phyloP scores from a whole-genome alignment of 805 yeast genomes.

The Kluyveromyces lactis region DNA sequence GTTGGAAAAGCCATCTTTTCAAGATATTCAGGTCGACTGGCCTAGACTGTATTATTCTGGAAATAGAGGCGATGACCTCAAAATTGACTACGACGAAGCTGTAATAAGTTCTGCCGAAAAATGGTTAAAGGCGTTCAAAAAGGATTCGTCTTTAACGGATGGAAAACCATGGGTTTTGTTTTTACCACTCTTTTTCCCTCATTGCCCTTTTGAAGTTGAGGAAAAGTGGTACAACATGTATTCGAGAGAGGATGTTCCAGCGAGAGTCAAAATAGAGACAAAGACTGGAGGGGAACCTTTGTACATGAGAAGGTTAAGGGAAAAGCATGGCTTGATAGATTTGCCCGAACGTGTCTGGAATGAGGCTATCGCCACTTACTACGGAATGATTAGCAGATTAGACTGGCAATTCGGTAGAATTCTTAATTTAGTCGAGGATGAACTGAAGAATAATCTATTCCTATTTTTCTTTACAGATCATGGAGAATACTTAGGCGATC shows the following conservation, averaged over 20 bases:
- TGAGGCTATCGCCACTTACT: slow-evolving; percentile 12
- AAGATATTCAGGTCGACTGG: slow-evolving; percentile 3
- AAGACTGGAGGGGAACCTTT: slow-evolving; percentile 10
- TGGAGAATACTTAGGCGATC: slow-evolving; percentile 15
- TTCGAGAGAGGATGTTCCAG: slow-evolving; percentile 8
- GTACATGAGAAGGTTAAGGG: slow-evolving; percentile 1
- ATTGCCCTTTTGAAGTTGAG: slow-evolving; percentile 14
- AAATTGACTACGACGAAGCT: slow-evolving; percentile 12
- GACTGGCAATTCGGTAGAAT: slow-evolving; percentile 13
- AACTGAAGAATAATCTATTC: slow-evolving; percentile 1
- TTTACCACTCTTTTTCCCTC: slow-evolving; percentile 14
- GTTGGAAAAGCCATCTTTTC: no score
- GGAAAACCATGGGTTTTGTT: slow-evolving; percentile 13
- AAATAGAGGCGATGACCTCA: background rate
- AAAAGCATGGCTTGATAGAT: slow-evolving; percentile 2
- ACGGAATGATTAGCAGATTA: slow-evolving; percentile 14
- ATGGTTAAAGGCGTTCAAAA: slow-evolving; percentile 5
- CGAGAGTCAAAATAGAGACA: slow-evolving; percentile 3
- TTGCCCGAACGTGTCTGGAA: slow-evolving; percentile 8
- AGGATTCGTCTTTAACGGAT: slow-evolving; percentile 2
- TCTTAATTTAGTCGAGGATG: slow-evolving; percentile 2
- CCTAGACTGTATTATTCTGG: slow-evolving; percentile 11
- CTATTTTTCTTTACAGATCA: slow-evolving; percentile 14
- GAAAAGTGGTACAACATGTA: slow-evolving; percentile 13
- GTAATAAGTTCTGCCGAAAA: slow-evolving; percentile 9